Conservation (phyloP, 179 eudicot genomes). For the Silene vulgaris region DNA sequence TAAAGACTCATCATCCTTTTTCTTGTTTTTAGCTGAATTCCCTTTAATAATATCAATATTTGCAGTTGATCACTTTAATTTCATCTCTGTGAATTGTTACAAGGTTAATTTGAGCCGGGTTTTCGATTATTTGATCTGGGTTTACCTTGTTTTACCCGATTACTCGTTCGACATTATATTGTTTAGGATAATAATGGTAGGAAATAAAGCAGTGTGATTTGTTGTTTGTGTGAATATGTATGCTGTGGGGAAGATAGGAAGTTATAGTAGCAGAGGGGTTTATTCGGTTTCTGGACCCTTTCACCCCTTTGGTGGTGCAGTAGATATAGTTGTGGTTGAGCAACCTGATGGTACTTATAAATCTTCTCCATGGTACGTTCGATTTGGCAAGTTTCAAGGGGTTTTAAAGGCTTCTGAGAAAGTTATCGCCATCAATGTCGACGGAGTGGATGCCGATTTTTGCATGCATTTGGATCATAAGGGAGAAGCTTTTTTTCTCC, state of each 20-base stretch:
- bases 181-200: constrained; percentile 18
- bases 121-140: constrained; percentile 10
- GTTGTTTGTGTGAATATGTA: constrained; percentile 47
- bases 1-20: constrained; percentile 7
- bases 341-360: constrained; percentile 79
- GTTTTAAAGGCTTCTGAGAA: constrained; percentile 72
- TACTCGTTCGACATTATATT: not conserved
- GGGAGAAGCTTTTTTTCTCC: constrained; percentile 76
- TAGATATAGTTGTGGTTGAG: constrained; percentile 87
- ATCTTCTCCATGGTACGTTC: constrained; percentile 91
- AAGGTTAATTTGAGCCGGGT: constrained; percentile 16
- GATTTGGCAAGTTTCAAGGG: constrained; percentile 93
- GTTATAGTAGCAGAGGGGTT: constrained; percentile 65
- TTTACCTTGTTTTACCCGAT: constrained; percentile 13
- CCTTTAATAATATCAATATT: not conserved
- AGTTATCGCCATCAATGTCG: constrained; percentile 57
- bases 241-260: constrained; percentile 78
- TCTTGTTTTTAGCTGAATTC: constrained; percentile 17
- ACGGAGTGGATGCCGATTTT: constrained; percentile 71
- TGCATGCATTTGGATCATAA: constrained; percentile 75
- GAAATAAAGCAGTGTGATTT: constrained; percentile 14
- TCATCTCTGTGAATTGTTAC: not conserved
- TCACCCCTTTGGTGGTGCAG: constrained; percentile 93
- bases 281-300: constrained; percentile 71
- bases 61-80: not conserved